Evolutionary conservation across 805 yeast genomes (phyloP), one percentile per base, ranked within the genome.

Genomic region (Yarrowia porcina): DNA sequence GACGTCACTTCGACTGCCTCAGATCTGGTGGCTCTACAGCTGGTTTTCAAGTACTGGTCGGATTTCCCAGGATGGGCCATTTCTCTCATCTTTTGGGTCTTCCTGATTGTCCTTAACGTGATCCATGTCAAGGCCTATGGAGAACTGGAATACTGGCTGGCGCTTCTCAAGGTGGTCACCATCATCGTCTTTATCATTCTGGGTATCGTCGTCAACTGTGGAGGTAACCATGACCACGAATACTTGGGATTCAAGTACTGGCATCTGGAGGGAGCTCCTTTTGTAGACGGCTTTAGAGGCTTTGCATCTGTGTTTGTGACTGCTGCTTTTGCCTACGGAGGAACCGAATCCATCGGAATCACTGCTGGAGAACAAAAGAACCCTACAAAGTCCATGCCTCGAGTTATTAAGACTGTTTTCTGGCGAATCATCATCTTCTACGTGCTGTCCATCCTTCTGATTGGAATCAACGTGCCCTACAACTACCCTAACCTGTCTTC

Each of bases 61-160:
- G 66, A 70, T 65, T 65, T 78, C 77, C 72, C 84, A 74, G 66
- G 82, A 63, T 84, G 83, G 80, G 79, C 79, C 45, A 76, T 80
- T 3, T 77, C 84, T 3, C 71, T 82, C 49, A 76, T 84, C 30
- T 81, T 84, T 67, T 83, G 86, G 84, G 75, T 77, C 15, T 73
- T 81, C 49, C 73, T 84, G 2, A 70, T 83, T 21, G 69, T 70
- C 8, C 68, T 71, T 59, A 82, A 83, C 69, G 74, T 81, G 41
- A 75, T 82, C 64, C 82, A 81, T 57, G 86, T 82, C n/a, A 74
- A 73, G 65, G 80, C 82, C 27, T 74, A 84, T 64, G 81, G 86
- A 62, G 81, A 85, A 63, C 76, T 83, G n/a, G 90, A 84, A 69
- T 88, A 84, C 72, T 87, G 87, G 86, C 80, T 84, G 67, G 84